Evolutionary conservation across 2,329 filamentous ascomycete genomes (phyloP).

Genomic region (Beauveria scarabaeidicola): DNA sequence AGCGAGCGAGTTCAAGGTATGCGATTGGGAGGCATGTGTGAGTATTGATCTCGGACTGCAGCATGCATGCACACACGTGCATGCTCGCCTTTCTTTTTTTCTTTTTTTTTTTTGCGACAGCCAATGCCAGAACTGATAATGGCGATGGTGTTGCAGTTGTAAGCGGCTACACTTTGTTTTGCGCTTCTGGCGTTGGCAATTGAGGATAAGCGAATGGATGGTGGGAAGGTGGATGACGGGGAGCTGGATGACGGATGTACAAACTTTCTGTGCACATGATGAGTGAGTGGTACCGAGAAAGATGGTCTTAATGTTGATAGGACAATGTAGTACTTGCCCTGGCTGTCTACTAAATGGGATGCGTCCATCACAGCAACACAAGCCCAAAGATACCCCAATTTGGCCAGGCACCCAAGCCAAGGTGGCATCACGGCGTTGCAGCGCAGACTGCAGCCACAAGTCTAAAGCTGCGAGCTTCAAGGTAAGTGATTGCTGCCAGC

Average conservation of each 20-base stretch:
- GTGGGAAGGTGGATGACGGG: not conserved
- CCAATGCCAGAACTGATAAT: not conserved
- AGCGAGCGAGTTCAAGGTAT: not conserved
- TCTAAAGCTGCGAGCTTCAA: constrained; percentile 1
- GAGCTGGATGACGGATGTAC: not conserved
- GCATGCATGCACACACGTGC: constrained; percentile 1
- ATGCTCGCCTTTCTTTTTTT: constrained; percentile 4
- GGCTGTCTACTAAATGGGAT: not conserved
- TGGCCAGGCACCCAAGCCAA: not conserved
- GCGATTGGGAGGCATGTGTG: not conserved
- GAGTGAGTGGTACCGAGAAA: not conserved
- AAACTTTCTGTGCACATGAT: not conserved
- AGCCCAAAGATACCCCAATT: not conserved
- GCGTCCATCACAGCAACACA: not conserved
- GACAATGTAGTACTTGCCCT: not conserved
- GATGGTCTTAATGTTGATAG: not conserved
- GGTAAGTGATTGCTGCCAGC: not conserved
- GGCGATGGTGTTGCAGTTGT: not conserved
- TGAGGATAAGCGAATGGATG: not conserved
- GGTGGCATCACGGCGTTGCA: constrained; percentile 4
- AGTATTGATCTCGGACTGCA: constrained; percentile 2
- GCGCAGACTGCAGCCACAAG: constrained; percentile 3
- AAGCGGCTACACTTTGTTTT: not conserved
- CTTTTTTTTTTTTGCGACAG: not conserved
- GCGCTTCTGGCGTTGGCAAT: not conserved